A percentile compares a stretch with the other conserved stretches of the same genome.
Evolutionary conservation across 2,329 filamentous ascomycete genomes (phyloP).

Genomic region (Pseudovirgaria hyperparasitica): DNA sequence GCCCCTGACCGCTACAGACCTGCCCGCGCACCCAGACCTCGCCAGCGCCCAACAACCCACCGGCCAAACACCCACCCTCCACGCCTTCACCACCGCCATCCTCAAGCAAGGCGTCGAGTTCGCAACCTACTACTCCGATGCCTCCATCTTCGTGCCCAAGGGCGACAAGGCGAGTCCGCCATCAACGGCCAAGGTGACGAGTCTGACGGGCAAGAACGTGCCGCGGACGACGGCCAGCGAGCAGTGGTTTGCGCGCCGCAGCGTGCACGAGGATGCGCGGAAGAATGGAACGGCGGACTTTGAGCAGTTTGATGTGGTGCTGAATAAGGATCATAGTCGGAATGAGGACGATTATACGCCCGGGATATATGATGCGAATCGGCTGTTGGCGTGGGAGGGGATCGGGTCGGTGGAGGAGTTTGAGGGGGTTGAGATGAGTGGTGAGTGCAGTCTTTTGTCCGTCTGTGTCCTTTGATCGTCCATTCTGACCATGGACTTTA

Average conservation of each 20-base stretch:
- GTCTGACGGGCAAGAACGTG: too few species aligned
- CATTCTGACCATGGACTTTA: slow-evolving; percentile 7
- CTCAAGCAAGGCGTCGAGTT: too few species aligned
- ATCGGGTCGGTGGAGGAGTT: slow-evolving; percentile 13
- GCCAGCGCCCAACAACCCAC: too few species aligned
- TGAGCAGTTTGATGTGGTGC: slow-evolving; percentile 47
- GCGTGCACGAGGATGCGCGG: slow-evolving; percentile 43
- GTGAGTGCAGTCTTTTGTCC: slow-evolving; percentile 12
- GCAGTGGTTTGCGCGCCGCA: slow-evolving; percentile 52
- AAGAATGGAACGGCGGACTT: slow-evolving; percentile 45
- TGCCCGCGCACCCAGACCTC: too few species aligned
- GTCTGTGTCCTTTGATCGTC: background rate
- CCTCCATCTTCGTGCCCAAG: too few species aligned
- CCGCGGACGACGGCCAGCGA: slow-evolving; percentile 25
- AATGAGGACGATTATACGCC: slow-evolving; percentile 49
- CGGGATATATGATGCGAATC: slow-evolving; percentile 36
- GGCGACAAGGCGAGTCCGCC: too few species aligned
- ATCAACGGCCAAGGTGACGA: too few species aligned
- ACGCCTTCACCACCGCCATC: too few species aligned
- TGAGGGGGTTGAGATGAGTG: slow-evolving; percentile 23
- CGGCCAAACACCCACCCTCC: too few species aligned
- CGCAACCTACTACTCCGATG: too few species aligned
- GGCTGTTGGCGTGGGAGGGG: slow-evolving; percentile 28
- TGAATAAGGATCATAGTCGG: slow-evolving; percentile 45
- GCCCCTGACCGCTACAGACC: too few species aligned